Evolutionary conservation across 495 filamentous ascomycete genomes (phyloP).

Genomic region (Aspergillus egyptiacus): DNA sequence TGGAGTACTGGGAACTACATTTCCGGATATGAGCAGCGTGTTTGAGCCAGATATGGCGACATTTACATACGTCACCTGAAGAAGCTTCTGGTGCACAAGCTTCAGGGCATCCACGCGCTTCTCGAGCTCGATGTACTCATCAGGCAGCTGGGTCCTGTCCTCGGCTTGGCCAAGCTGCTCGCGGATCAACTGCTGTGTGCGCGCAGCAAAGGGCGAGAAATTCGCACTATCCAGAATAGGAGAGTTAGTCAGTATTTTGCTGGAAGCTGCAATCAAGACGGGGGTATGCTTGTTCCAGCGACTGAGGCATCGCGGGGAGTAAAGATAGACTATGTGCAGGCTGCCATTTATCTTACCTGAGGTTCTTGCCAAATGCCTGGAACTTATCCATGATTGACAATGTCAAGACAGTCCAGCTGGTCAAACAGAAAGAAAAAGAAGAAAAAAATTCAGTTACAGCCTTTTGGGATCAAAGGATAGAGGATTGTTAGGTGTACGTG

Average conservation of each 20-base stretch:
- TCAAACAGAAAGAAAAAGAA: not conserved
- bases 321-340: slow-evolving; percentile 3
- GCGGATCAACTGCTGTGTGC: slow-evolving; percentile 93
- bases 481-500: not conserved
- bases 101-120: slow-evolving; percentile 98
- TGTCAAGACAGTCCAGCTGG: slow-evolving; percentile 1
- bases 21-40: not conserved
- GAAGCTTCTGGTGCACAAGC: slow-evolving; percentile 92
- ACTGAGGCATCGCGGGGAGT: not conserved
- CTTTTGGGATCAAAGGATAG: not conserved
- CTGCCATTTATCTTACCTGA: slow-evolving; percentile 45
- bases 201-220: slow-evolving; percentile 86
- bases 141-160: slow-evolving; percentile 95
- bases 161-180: slow-evolving; percentile 94
- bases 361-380: slow-evolving; percentile 69
- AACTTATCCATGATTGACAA: slow-evolving; percentile 61
- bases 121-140: slow-evolving; percentile 97
- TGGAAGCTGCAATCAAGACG: slow-evolving; percentile 16
- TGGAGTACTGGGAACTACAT: slow-evolving; percentile 82
- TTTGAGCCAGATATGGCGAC: not conserved
- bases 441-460: not conserved
- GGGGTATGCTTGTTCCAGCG: not conserved
- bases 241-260: slow-evolving; percentile 23
- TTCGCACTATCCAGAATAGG: slow-evolving; percentile 44
- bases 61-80: slow-evolving; percentile 76